Conservation (phyloP, 108 stramenopile genomes). For the Craspedostauros australis region DNA sequence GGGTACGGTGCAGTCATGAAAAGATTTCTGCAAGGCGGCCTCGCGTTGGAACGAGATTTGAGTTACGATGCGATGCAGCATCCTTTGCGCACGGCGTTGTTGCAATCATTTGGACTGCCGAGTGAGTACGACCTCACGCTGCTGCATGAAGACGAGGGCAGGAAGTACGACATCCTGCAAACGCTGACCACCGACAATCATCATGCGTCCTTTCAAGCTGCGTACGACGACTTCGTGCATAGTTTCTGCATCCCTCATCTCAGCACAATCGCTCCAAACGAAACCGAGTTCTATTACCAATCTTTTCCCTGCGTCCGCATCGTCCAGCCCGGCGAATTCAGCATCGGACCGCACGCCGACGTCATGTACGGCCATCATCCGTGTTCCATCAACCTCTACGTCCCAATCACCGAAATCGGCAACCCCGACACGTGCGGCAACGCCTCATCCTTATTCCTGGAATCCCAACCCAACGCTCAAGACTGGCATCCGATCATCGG, state of each 20-base stretch:
- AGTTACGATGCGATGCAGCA: constrained; percentile 10
- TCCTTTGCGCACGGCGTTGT: constrained; percentile 27
- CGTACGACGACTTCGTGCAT: constrained; percentile 48
- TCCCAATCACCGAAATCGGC: constrained; percentile 45
- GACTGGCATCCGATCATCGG: constrained; percentile 51
- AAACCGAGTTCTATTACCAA: constrained; percentile 51
- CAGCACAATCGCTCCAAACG: neutral
- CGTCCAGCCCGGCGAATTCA: constrained; percentile 56
- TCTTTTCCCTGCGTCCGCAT: constrained; percentile 66
- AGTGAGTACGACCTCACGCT: constrained; percentile 29
- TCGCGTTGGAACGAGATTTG: constrained; percentile 29
- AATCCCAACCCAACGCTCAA: constrained; percentile 41
- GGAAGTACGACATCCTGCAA: constrained; percentile 34
- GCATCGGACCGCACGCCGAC: constrained; percentile 69
- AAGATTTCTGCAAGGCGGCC: neutral
- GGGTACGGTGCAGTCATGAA: constrained; percentile 10
- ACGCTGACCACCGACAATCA: constrained; percentile 10
- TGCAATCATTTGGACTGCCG: constrained; percentile 13
- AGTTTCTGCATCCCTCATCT: constrained; percentile 40
- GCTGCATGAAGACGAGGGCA: constrained; percentile 18
- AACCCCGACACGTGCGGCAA: too few relatives aligned
- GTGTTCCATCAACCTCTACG: constrained; percentile 55
- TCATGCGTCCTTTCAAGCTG: constrained; percentile 22
- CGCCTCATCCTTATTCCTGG: constrained; percentile 50
- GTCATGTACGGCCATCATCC: constrained; percentile 60